phyloP scores from a whole-genome alignment of 2,329 filamentous ascomycete genomes.

The Thelonectria discophora region DNA sequence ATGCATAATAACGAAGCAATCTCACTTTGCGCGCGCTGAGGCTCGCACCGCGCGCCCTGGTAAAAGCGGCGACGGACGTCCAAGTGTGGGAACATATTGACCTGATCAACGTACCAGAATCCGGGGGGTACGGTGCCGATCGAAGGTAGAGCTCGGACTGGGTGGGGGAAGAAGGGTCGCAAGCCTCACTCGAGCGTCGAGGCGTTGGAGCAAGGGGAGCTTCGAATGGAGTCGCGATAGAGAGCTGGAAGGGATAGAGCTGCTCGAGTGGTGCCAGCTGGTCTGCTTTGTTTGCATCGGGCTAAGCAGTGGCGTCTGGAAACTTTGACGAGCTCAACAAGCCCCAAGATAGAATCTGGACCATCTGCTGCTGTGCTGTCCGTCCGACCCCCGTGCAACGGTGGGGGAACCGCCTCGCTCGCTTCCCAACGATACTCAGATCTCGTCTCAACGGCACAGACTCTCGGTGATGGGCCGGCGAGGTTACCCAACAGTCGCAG shows the following conservation, averaged over 20 bases:
- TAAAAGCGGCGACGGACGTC: conserved; percentile 21
- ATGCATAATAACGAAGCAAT: conserved; percentile 15
- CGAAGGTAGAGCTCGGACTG: conserved; percentile 33
- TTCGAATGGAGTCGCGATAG: background rate
- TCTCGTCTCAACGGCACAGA: background rate
- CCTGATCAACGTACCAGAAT: conserved; percentile 40
- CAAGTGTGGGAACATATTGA: conserved; percentile 28
- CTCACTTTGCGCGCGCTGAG: too few relatives aligned
- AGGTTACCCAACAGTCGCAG: background rate
- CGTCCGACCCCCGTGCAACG: too few relatives aligned
- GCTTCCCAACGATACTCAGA: background rate
- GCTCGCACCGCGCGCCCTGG: too few relatives aligned
- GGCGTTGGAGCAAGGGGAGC: too few relatives aligned
- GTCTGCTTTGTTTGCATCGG: conserved; percentile 12
- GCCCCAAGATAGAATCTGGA: background rate
- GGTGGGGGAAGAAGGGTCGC: conserved; percentile 28
- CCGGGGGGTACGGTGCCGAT: conserved; percentile 33
- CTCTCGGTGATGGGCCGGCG: background rate
- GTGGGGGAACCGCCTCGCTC: background rate
- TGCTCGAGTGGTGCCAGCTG: conserved; percentile 13
- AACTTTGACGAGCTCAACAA: too few relatives aligned
- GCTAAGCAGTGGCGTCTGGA: background rate
- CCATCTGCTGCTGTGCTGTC: background rate
- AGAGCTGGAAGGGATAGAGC: background rate
- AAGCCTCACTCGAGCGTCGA: conserved; percentile 26